phyloP scores from a whole-genome alignment of 176 grass and related monocot genomes.

The Aegilops longissima region DNA sequence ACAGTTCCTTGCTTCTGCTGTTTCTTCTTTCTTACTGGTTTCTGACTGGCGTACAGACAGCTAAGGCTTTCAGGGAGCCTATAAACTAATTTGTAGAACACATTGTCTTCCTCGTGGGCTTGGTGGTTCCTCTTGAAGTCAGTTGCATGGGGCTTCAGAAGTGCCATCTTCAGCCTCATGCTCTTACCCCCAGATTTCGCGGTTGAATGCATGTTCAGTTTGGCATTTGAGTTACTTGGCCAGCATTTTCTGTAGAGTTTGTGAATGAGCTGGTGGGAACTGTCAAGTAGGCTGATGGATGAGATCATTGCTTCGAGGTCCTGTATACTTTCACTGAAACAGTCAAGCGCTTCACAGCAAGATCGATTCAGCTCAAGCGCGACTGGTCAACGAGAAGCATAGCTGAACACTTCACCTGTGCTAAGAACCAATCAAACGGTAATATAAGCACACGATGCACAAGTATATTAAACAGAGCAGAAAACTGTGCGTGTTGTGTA shows the following conservation, averaged over 20 bases:
- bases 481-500: not conserved
- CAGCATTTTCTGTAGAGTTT: constrained; percentile 35
- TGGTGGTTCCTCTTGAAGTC: constrained; percentile 37
- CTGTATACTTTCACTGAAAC: constrained; percentile 25
- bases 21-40: constrained; percentile 42
- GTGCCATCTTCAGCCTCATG: constrained; percentile 18
- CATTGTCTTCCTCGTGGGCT: constrained; percentile 32
- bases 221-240: not conserved
- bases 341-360: not conserved
- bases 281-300: constrained; percentile 18
- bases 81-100: constrained; percentile 45
- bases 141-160: constrained; percentile 36
- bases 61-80: constrained; percentile 63
- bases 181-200: constrained; percentile 3
- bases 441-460: not conserved
- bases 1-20: constrained; percentile 30
- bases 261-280: constrained; percentile 7
- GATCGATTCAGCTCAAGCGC: not conserved
- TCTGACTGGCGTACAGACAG: constrained; percentile 53
- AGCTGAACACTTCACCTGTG: not conserved
- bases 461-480: not conserved
- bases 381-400: not conserved
- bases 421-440: not conserved
- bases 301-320: constrained; percentile 34
- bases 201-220: constrained; percentile 19